Evolutionary conservation across 306 rosid genomes (phyloP).

Genomic region (Inga oerstediana): DNA sequence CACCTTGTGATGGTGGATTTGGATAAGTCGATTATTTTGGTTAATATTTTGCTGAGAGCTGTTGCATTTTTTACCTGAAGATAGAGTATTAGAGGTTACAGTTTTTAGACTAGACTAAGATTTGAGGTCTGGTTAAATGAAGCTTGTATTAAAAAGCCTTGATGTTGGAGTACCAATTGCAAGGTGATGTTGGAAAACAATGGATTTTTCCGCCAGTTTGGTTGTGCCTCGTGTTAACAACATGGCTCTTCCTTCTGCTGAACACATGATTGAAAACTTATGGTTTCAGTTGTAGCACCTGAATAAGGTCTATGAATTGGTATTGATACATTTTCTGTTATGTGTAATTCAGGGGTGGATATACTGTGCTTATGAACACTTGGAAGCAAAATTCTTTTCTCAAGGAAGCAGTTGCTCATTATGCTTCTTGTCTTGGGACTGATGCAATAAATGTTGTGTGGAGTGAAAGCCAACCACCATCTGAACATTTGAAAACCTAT

Average conservation of each 20-base stretch:
- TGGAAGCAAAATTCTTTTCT: slow-evolving; percentile 58
- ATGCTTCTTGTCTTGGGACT: slow-evolving; percentile 47
- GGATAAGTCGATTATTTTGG: background rate
- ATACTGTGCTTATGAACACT: slow-evolving; percentile 57
- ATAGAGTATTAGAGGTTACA: background rate
- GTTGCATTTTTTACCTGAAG: background rate
- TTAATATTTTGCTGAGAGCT: background rate
- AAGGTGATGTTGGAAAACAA: background rate
- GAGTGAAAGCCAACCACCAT: slow-evolving; percentile 49
- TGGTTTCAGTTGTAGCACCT: background rate
- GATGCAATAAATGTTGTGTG: slow-evolving; percentile 50
- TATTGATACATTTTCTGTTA: slow-evolving; percentile 8
- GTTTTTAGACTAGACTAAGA: background rate
- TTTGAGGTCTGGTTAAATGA: background rate
- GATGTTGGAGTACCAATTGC: slow-evolving; percentile 3
- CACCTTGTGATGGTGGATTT: background rate
- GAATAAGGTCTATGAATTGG: slow-evolving; percentile 5
- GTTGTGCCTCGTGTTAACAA: background rate
- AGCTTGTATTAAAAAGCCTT: background rate
- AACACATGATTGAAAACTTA: background rate
- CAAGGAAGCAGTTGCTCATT: slow-evolving; percentile 52
- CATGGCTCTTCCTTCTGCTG: background rate
- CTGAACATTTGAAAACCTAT: slow-evolving; percentile 35
- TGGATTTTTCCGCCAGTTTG: background rate
- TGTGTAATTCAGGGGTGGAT: slow-evolving; percentile 49